A percentile compares a stretch with the other conserved stretches of the same genome.
Conservation (phyloP, 495 filamentous ascomycete species). For the Ramalina intermedia region DNA sequence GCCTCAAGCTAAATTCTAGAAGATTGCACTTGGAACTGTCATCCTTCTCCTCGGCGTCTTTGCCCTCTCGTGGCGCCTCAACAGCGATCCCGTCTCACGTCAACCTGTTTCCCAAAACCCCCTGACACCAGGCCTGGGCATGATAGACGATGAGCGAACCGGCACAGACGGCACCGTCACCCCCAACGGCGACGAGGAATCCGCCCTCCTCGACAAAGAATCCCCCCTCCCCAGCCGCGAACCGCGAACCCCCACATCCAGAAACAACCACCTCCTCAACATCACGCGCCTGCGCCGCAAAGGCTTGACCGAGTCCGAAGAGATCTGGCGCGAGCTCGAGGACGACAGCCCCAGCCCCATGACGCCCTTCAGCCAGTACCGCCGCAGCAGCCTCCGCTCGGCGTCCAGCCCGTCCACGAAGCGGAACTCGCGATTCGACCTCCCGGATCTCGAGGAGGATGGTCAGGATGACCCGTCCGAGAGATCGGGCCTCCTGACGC, state of each 20-base stretch:
- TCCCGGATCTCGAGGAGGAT: slow-evolving; percentile 9
- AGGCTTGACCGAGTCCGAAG: slow-evolving; percentile 36
- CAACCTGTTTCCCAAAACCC: slow-evolving; percentile 44
- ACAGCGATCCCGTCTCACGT: slow-evolving; percentile 45
- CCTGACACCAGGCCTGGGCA: slow-evolving; percentile 53
- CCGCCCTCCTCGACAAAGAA: slow-evolving; percentile 18
- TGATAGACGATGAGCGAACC: slow-evolving; percentile 47
- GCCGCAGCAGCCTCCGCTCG: slow-evolving; percentile 8
- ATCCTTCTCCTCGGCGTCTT: slow-evolving; percentile 81
- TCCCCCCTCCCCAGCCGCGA: slow-evolving; percentile 6
- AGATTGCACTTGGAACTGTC: slow-evolving; percentile 69
- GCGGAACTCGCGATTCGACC: not conserved
- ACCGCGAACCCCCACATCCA: slow-evolving; percentile 8
- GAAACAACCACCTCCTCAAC: slow-evolving; percentile 2
- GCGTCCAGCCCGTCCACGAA: slow-evolving; percentile 2
- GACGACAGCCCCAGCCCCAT: slow-evolving; percentile 31
- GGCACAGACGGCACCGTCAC: slow-evolving; percentile 23
- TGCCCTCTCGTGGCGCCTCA: slow-evolving; percentile 85
- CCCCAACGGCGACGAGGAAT: slow-evolving; percentile 27
- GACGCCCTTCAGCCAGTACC: slow-evolving; percentile 13
- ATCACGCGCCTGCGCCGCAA: slow-evolving; percentile 7
- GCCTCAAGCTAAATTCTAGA: not conserved
- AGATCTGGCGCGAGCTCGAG: slow-evolving; percentile 55
- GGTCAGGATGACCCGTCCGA: slow-evolving; percentile 5
- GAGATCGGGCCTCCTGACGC: slow-evolving; percentile 6